Percentiles rank a stretch among this genome's conserved stretches.
Conservation (phyloP, 2,329 filamentous ascomycete genomes). For the Pyricularia pennisetigena region DNA sequence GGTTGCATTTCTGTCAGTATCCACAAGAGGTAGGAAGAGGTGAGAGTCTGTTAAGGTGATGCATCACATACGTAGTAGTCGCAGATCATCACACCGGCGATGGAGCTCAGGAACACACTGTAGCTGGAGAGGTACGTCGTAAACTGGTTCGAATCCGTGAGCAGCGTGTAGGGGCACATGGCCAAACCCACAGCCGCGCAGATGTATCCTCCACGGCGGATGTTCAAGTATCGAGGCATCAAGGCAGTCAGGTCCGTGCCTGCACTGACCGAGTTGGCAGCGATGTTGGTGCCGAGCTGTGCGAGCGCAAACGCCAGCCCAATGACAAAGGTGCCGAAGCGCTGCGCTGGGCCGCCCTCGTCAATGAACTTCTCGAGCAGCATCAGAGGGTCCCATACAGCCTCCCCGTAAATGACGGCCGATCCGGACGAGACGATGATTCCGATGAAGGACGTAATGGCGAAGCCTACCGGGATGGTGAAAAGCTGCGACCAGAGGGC, state of each 20-base stretch:
- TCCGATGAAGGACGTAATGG: slow-evolving; percentile 74
- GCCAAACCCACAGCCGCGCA: slow-evolving; percentile 70
- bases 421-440: slow-evolving; percentile 70
- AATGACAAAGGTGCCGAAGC: slow-evolving; percentile 70
- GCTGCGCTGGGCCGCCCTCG: slow-evolving; percentile 56
- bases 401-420: slow-evolving; percentile 52
- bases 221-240: slow-evolving; percentile 70
- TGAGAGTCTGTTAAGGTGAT: too few species aligned
- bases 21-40: not conserved
- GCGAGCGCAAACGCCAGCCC: slow-evolving; percentile 63
- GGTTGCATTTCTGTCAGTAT: not conserved
- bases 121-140: slow-evolving; percentile 88
- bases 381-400: slow-evolving; percentile 65
- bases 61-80: slow-evolving; percentile 65
- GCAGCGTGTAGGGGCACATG: slow-evolving; percentile 80
- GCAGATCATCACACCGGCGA: slow-evolving; percentile 80
- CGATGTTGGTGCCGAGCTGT: slow-evolving; percentile 79
- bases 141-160: slow-evolving; percentile 69
- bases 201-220: slow-evolving; percentile 78
- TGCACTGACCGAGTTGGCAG: slow-evolving; percentile 76
- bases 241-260: slow-evolving; percentile 77
- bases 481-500: slow-evolving; percentile 74
- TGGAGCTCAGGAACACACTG: slow-evolving; percentile 86
- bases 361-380: slow-evolving; percentile 59
- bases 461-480: slow-evolving; percentile 62